Percentiles rank a stretch among this genome's conserved stretches.
phyloP scores from a whole-genome alignment of 257 asterid species.

The Thymus quinquecostatus region DNA sequence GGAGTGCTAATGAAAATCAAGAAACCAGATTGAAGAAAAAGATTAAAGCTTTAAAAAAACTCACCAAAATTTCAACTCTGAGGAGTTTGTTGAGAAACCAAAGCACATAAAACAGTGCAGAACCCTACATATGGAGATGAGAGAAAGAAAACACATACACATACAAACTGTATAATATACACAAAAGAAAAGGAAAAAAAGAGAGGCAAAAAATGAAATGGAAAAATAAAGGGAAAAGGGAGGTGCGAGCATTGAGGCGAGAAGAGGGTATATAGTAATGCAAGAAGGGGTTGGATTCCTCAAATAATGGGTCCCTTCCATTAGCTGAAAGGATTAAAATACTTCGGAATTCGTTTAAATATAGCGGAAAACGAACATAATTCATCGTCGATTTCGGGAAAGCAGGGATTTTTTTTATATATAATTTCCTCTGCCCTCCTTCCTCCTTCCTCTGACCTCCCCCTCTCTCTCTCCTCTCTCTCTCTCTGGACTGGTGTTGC shows the following conservation, averaged over 20 bases:
- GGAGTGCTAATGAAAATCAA: neutral
- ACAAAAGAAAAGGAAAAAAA: neutral
- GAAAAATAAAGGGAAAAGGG: constrained; percentile 21
- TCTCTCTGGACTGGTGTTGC: neutral
- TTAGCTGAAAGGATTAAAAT: constrained; percentile 40
- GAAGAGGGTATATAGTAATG: constrained; percentile 34
- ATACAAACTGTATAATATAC: constrained; percentile 1
- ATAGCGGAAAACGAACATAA: constrained; percentile 25
- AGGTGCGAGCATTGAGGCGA: constrained; percentile 55
- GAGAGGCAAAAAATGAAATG: neutral
- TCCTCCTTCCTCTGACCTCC: neutral
- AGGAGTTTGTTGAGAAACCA: constrained; percentile 27
- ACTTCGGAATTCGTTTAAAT: neutral
- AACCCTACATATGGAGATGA: constrained; percentile 35
- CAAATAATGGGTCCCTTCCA: constrained; percentile 45
- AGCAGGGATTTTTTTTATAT: constrained; percentile 20
- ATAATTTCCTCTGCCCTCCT: neutral
- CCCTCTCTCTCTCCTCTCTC: neutral
- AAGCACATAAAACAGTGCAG: constrained; percentile 18
- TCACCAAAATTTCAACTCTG: constrained; percentile 26
- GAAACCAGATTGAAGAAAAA: neutral
- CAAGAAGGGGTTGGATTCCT: constrained; percentile 40
- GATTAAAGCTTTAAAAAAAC: constrained; percentile 17
- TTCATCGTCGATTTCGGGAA: constrained; percentile 52
- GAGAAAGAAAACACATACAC: constrained; percentile 13